Evolutionary conservation across 139 green algal species (phyloP).

Genomic region (Coelastrella sp.): DNA sequence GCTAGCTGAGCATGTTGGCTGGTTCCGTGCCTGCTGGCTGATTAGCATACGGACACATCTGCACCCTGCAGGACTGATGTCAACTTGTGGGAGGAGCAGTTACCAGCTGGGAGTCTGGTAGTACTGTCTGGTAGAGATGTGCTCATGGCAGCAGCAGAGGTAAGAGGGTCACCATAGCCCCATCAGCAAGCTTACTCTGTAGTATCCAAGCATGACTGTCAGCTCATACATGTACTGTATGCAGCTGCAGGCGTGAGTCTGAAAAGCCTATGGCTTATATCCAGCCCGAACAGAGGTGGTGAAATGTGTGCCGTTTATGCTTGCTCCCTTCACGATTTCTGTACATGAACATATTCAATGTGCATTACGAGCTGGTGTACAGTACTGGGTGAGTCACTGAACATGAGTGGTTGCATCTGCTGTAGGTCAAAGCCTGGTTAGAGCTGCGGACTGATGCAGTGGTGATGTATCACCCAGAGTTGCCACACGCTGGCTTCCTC

Average conservation of each 20-base stretch:
- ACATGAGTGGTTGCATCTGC: background rate
- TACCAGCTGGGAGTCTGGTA: constrained; percentile 61
- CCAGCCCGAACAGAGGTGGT: too few species aligned
- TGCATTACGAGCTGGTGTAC: background rate
- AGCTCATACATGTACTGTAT: background rate
- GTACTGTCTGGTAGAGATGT: constrained; percentile 59
- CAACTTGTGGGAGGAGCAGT: constrained; percentile 69
- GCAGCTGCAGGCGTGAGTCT: too few species aligned
- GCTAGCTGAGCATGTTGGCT: background rate
- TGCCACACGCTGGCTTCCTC: constrained; percentile 60
- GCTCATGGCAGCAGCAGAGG: constrained; percentile 45
- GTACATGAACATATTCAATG: background rate
- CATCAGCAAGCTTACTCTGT: background rate
- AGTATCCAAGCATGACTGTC: background rate
- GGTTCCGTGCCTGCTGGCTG: background rate
- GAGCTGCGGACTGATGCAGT: background rate
- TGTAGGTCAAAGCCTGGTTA: constrained; percentile 49
- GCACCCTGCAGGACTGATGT: constrained; percentile 37
- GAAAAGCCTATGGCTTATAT: too few species aligned
- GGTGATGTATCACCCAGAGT: constrained; percentile 50
- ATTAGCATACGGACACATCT: background rate
- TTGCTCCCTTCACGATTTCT: background rate
- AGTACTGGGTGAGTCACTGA: background rate
- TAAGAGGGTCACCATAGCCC: background rate
- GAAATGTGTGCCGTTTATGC: too few species aligned